Base-by-base conservation (phyloP, 2,329 filamentous ascomycete genomes). In the Incumbomyces delicatus region DNA sequence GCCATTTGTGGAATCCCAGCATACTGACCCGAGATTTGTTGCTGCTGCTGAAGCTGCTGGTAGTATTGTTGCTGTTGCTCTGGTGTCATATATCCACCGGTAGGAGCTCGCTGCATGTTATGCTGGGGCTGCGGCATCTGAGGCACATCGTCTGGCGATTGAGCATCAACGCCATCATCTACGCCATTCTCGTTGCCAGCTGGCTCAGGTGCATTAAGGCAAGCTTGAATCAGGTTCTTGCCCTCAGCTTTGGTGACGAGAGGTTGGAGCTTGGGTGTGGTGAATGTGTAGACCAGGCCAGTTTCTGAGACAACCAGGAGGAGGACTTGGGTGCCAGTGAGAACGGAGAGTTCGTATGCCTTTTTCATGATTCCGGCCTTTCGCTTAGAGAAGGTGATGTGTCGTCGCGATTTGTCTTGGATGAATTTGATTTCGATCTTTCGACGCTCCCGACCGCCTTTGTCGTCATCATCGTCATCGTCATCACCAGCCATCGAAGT, bases 341-440 rank as follows among this genome's bases (percentile, higher is more conserved):
- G 80, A 61, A 98, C 92, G 6, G 92, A 96, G 50, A 96, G 73
- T 66, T 98, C 92, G 66, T 98, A 98, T 44, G 92, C 92, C 88
- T 96, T 96, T 78, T 98, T 96, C 92, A 98, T 96, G 70, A 98
- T 96, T 60, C 92, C 92, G 47, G 92, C 92, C 76, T 98, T 98
- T 68, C 92, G 87, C 81, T 98, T 98, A 59, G 90, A 96, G 69
- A 98, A 96, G 62, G 92, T 96, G 66, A 96, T 98, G 75, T 98
- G 92, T 54, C 92, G 85, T 72, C 92, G 88, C 72, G 90, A 96
- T 76, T 98, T 98, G 73, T 98, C 92, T 70, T 89, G 90, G 69
- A 98, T 98, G 74, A 98, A 98, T 78, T 98, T 98, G 74, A 98
- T 98, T 72, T 98, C 92, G 62, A 98, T 98, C 84, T 98, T 98